phyloP scores from a whole-genome alignment of 1,139 yeast species.

The Blastobotrys serpentis region DNA sequence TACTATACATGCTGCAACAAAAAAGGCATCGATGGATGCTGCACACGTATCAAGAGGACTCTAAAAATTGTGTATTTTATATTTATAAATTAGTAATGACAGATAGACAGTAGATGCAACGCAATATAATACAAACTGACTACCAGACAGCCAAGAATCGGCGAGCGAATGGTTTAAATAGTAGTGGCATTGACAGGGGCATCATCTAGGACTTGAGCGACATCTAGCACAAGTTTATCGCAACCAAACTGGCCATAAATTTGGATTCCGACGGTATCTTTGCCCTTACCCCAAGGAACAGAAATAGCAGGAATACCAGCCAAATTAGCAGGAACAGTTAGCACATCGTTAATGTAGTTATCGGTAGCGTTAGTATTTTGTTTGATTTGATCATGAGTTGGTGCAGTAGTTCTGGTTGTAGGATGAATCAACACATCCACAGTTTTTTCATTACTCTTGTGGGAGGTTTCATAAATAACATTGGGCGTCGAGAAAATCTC shows the following conservation, averaged over 20 bases:
- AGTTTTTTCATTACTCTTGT: constrained; percentile 21
- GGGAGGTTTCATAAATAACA: constrained; percentile 35
- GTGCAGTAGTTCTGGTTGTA: constrained; percentile 64
- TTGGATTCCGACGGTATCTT: constrained; percentile 62
- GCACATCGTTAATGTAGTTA: constrained; percentile 73
- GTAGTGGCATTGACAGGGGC: constrained; percentile 5
- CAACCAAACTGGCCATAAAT: constrained; percentile 84
- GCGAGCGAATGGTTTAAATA: too few relatives aligned
- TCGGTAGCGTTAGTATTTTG: constrained; percentile 47
- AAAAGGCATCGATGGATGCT: constrained; percentile 13
- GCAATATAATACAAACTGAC: constrained; percentile 3
- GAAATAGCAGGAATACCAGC: constrained; percentile 88
- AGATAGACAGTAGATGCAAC: constrained; percentile 2
- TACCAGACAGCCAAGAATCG: too few relatives aligned
- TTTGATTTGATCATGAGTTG: constrained; percentile 47
- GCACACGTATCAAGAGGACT: constrained; percentile 6
- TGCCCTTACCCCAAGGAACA: constrained; percentile 53
- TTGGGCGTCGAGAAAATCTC: constrained; percentile 56
- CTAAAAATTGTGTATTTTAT: constrained; percentile 1
- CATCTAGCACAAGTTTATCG: constrained; percentile 59
- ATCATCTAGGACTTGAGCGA: constrained; percentile 34
- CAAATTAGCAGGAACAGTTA: constrained; percentile 86
- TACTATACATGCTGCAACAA: constrained; percentile 13
- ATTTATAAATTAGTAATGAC: constrained; percentile 3
- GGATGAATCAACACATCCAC: constrained; percentile 77